Percentiles rank a stretch among this genome's conserved stretches.
phyloP scores from a whole-genome alignment of 2,329 filamentous ascomycete genomes.

The Trichocomaceae sp. region DNA sequence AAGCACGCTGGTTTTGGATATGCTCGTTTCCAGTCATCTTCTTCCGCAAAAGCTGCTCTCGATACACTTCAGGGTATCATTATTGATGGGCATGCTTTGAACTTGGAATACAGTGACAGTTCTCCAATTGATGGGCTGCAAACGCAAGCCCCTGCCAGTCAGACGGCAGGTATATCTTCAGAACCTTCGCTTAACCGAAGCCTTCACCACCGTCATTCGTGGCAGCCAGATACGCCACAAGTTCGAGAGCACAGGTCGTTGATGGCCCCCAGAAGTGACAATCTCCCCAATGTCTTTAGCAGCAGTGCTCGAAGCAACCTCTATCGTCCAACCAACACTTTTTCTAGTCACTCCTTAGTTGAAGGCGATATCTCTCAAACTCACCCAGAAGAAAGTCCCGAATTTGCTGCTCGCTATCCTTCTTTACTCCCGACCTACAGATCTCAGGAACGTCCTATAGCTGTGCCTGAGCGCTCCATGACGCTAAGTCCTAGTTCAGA shows the following conservation, averaged over 20 bases:
- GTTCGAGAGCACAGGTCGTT: background rate
- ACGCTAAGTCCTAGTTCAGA: conserved; percentile 19
- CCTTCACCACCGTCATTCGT: conserved; percentile 6
- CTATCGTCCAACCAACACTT: background rate
- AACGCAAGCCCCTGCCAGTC: background rate
- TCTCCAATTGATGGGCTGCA: conserved; percentile 18
- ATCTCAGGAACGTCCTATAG: conserved; percentile 2
- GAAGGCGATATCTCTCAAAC: conserved; percentile 18
- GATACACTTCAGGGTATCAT: conserved; percentile 29
- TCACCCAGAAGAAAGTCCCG: conserved; percentile 24
- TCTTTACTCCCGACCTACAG: conserved; percentile 24
- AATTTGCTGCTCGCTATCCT: conserved; percentile 30
- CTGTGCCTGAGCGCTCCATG: conserved; percentile 15
- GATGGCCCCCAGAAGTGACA: background rate
- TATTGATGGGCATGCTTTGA: conserved; percentile 36
- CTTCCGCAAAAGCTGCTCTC: conserved; percentile 32
- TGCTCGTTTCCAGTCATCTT: conserved; percentile 29
- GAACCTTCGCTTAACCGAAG: background rate
- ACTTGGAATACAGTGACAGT: conserved; percentile 33
- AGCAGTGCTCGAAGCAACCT: conserved; percentile 3
- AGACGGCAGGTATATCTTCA: background rate
- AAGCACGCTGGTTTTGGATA: conserved; percentile 38
- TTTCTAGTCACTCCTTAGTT: background rate
- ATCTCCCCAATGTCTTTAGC: conserved; percentile 8
- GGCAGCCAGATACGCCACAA: conserved; percentile 9